A percentile compares a stretch with the other conserved stretches of the same genome.
Conservation (phyloP, 768 basidiomycete species). For the Termitomyces sp. region DNA sequence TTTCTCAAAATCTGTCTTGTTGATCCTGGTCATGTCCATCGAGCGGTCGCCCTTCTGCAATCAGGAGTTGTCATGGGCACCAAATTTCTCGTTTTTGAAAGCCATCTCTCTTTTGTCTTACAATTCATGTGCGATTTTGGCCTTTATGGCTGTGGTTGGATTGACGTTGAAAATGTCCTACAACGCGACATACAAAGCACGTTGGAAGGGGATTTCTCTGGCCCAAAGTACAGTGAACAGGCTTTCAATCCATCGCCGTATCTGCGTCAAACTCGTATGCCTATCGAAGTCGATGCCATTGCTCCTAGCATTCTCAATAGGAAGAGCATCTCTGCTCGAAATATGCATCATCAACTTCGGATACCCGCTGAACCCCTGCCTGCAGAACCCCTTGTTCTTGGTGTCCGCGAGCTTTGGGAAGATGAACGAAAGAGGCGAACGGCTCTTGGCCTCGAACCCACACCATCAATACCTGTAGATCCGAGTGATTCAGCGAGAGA, state of each 20-base stretch:
- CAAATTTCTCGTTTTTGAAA: conserved; percentile 81
- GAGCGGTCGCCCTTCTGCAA: conserved; percentile 73
- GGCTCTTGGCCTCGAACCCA: conserved; percentile 65
- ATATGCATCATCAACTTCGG: conserved; percentile 62
- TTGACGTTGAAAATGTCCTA: conserved; percentile 71
- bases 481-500: conserved; percentile 62
- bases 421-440: conserved; percentile 82
- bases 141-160: conserved; percentile 90
- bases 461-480: conserved; percentile 72
- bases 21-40: conserved; percentile 68
- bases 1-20: conserved; percentile 84
- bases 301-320: conserved; percentile 88
- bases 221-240: conserved; percentile 17
- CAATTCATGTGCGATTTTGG: conserved; percentile 97
- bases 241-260: conserved; percentile 53
- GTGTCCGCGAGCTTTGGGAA: conserved; percentile 94
- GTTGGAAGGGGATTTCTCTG: conserved; percentile 33
- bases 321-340: conserved; percentile 57
- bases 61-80: conserved; percentile 82
- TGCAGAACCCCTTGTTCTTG: conserved; percentile 75
- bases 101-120: conserved; percentile 82
- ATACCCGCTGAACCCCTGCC: conserved; percentile 56
- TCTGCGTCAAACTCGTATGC: conserved; percentile 61
- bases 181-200: conserved; percentile 42
- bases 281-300: conserved; percentile 81